Conservation (phyloP, 1,139 yeast genomes). For the Meyerozyma elateridarum region DNA sequence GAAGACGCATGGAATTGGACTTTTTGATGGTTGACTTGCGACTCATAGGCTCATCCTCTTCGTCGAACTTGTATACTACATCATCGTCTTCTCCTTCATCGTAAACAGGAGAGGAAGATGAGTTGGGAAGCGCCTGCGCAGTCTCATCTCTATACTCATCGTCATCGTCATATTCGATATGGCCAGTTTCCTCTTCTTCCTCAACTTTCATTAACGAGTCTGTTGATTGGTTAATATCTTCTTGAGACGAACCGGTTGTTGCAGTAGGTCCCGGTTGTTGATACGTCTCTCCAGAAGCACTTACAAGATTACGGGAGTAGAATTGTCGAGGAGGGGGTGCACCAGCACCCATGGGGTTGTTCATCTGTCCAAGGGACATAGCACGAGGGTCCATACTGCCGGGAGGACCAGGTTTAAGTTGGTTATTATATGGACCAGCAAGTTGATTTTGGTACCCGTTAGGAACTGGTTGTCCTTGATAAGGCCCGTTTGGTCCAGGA, state of each 20-base stretch:
- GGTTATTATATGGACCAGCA: constrained; percentile 6
- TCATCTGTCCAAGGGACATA: too few relatives aligned
- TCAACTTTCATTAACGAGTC: constrained; percentile 39
- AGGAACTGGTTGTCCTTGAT: too few relatives aligned
- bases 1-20: constrained; percentile 38
- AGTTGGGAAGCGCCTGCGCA: constrained; percentile 3
- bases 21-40: constrained; percentile 38
- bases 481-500: constrained; percentile 3
- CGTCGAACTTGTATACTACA: constrained; percentile 29
- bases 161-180: too few relatives aligned
- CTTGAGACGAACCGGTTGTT: constrained; percentile 1
- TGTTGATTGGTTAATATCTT: constrained; percentile 17
- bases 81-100: constrained; percentile 21
- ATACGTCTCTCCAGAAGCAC: constrained; percentile 1
- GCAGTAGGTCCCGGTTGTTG: background rate
- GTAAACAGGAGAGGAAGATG: constrained; percentile 5
- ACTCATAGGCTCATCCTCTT: constrained; percentile 25
- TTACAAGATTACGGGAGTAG: constrained; percentile 1
- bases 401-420: too few relatives aligned
- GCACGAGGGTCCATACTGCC: too few relatives aligned
- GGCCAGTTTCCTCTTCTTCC: constrained; percentile 38
- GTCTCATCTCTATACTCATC: too few relatives aligned
- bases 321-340: too few relatives aligned
- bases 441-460: constrained; percentile 2
- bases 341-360: too few relatives aligned